These are phyloP conservation scores for Krasilnikovozyma curviuscula DNA, from an alignment of 768 basidiomycete genomes.

Conservation along the genomic window DNA sequence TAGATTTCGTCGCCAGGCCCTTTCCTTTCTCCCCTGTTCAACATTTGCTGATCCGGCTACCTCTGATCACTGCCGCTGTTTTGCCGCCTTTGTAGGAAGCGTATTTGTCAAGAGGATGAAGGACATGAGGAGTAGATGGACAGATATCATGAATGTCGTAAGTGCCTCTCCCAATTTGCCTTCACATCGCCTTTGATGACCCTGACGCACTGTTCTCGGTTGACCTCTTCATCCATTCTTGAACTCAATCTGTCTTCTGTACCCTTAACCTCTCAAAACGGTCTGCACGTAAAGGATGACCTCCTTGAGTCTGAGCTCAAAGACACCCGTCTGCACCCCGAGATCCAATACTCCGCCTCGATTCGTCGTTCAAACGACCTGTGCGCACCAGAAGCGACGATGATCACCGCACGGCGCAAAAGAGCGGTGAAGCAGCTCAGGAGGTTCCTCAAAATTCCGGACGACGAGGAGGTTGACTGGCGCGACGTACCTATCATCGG, in stretches of 20 bases:
- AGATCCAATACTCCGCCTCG: constrained; percentile 5
- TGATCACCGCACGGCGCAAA: constrained; percentile 4
- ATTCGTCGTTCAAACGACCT: constrained; percentile 5
- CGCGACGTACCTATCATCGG: constrained; percentile 11
- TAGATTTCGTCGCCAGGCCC: background rate
- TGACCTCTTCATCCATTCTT: too few relatives aligned
- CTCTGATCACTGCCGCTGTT: background rate
- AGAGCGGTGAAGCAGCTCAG: constrained; percentile 6
- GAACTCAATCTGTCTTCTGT: background rate
- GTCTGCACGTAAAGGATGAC: background rate
- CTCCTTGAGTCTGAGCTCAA: constrained; percentile 6
- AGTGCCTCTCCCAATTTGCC: background rate
- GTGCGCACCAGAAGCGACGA: constrained; percentile 5
- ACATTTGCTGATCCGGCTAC: background rate
- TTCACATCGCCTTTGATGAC: too few relatives aligned
- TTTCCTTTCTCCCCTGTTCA: background rate
- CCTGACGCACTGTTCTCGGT: too few relatives aligned
- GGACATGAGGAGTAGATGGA: constrained; percentile 8
- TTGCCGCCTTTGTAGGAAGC: background rate
- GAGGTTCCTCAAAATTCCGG: constrained; percentile 5
- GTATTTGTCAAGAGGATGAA: constrained; percentile 1
- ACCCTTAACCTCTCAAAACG: background rate
- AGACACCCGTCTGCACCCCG: constrained; percentile 6
- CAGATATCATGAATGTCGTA: constrained; percentile 7
- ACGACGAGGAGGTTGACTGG: constrained; percentile 10